Base-by-base conservation (phyloP, 257 asterid species). In the Salvia rosmarinus region DNA sequence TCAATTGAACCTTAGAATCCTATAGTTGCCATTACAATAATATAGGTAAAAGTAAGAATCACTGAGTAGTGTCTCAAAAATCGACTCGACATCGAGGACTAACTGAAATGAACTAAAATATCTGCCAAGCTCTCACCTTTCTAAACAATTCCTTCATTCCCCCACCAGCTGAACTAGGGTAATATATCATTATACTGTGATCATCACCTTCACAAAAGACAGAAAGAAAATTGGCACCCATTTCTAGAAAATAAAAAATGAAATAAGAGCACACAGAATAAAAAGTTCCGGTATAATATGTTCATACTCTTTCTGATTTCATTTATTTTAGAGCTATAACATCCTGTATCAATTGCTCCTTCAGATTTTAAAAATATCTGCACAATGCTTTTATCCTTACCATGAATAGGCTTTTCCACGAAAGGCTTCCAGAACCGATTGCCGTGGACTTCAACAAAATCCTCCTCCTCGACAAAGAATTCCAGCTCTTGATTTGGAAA, bases 131-230 rank as follows among this genome's bases (percentile, higher is more conserved):
- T 40, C 78, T 82, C 75, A 93, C 98, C 97, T 93, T 93, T 14
- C 98, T 90, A 70, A 93, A 93, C 82, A 93, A 81, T 75, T 86
- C 90, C 81, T 93, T 93, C 98, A 93, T 93, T 39, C 98, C 98
- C 68, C 98, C 96, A 57, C 98, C 98, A 43, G 97, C 97, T 75
- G 98, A 85, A 83, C 97, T 93, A 64, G 98, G 98, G 79, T 93
- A 93, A 76, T 93, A 93, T 78, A 93, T 93, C 98, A 90, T 93
- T 74, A 95, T 87, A 65, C 98, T 84, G 85, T 95, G 99, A 82
- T 95, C 79, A 77, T 95, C 98, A 78, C 96, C 99, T 95, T 82
- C 84, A 84, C 30, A 72, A 67, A 81, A 67, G 56, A 58, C 46
- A 76, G 73, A 51, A 72, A 57, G 72, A 82, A 59, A 67, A 70